These are phyloP conservation scores for Dactylellina leptospora DNA, from an alignment of 2,329 filamentous ascomycete genomes.

Conservation along the genomic window DNA sequence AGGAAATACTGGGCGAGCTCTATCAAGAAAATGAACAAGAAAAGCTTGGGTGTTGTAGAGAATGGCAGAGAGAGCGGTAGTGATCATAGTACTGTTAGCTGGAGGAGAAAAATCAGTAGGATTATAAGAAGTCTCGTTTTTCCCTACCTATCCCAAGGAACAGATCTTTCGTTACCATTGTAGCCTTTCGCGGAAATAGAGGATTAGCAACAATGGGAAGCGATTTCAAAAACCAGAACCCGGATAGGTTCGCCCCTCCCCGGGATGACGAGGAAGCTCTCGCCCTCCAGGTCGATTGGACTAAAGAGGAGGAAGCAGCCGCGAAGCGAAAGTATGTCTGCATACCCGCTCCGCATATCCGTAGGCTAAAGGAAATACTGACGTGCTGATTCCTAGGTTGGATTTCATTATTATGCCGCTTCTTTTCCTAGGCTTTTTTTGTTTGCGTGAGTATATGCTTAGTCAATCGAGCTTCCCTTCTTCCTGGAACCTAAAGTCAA, in stretches of 20 bases:
- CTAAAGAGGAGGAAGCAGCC: constrained; percentile 36
- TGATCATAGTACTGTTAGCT: not conserved
- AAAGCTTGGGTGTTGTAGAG: constrained; percentile 16
- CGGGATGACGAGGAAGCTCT: constrained; percentile 37
- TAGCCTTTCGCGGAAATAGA: no score
- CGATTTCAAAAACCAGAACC: constrained; percentile 39
- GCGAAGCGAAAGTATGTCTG: constrained; percentile 50
- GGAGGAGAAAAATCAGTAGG: no score
- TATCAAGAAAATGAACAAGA: constrained; percentile 2
- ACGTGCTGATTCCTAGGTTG: constrained; percentile 59
- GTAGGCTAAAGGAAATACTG: constrained; percentile 19
- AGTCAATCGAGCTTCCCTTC: not conserved
- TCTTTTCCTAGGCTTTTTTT: constrained; percentile 64
- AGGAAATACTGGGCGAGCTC: constrained; percentile 22
- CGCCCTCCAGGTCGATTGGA: constrained; percentile 45
- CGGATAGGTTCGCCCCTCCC: constrained; percentile 37
- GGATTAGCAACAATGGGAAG: constrained; percentile 12
- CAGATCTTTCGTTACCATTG: no score
- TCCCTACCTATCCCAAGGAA: no score
- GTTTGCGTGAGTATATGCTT: constrained; percentile 60
- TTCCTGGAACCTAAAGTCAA: not conserved
- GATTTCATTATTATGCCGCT: constrained; percentile 64
- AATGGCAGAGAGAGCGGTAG: not conserved
- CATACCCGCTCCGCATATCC: constrained; percentile 2
- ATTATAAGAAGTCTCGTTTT: constrained; percentile 44